These are phyloP conservation scores for Psilocybe sp. DNA, from an alignment of 768 basidiomycete species.

Conservation along the genomic window DNA sequence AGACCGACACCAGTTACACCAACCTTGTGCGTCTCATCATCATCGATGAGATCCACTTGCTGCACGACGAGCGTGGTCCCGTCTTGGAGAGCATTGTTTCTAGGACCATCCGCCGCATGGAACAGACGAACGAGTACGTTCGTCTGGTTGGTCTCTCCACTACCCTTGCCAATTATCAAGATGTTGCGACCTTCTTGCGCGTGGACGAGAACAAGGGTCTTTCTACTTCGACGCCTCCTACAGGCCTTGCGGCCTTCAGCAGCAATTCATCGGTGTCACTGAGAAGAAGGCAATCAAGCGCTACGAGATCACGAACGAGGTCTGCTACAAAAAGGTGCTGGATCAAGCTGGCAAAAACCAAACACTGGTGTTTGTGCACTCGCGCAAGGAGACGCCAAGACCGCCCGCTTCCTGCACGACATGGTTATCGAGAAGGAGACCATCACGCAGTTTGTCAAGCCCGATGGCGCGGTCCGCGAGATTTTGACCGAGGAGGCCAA, in stretches of 20 bases:
- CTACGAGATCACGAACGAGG: slow-evolving; percentile 97
- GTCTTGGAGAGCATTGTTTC: slow-evolving; percentile 91
- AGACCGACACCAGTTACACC: slow-evolving; percentile 94
- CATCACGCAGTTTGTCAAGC: slow-evolving; percentile 92
- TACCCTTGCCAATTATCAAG: slow-evolving; percentile 97
- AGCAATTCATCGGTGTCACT: slow-evolving; percentile 95
- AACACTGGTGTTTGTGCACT: slow-evolving; percentile 95
- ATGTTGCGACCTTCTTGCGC: slow-evolving; percentile 95
- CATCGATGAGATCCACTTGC: slow-evolving; percentile 95
- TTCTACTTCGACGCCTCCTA: slow-evolving; percentile 98
- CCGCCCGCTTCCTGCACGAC: slow-evolving; percentile 90
- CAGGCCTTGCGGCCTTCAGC: slow-evolving; percentile 91
- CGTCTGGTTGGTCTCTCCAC: slow-evolving; percentile 94
- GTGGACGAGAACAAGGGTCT: slow-evolving; percentile 90
- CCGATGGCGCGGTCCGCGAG: slow-evolving; percentile 88
- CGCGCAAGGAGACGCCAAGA: slow-evolving; percentile 97
- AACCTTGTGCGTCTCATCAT: slow-evolving; percentile 96
- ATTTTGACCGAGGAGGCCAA: slow-evolving; percentile 83
- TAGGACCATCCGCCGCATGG: slow-evolving; percentile 89
- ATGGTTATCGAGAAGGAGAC: slow-evolving; percentile 96
- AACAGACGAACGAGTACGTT: slow-evolving; percentile 90
- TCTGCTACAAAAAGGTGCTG: slow-evolving; percentile 97
- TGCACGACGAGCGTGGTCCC: slow-evolving; percentile 98
- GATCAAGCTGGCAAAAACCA: slow-evolving; percentile 89
- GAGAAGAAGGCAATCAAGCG: slow-evolving; percentile 99